A percentile compares a stretch with the other conserved stretches of the same genome.
These are phyloP conservation scores for Chrysopogon serrulatus DNA, from an alignment of 176 grass and related monocot species.

Conservation along the genomic window DNA sequence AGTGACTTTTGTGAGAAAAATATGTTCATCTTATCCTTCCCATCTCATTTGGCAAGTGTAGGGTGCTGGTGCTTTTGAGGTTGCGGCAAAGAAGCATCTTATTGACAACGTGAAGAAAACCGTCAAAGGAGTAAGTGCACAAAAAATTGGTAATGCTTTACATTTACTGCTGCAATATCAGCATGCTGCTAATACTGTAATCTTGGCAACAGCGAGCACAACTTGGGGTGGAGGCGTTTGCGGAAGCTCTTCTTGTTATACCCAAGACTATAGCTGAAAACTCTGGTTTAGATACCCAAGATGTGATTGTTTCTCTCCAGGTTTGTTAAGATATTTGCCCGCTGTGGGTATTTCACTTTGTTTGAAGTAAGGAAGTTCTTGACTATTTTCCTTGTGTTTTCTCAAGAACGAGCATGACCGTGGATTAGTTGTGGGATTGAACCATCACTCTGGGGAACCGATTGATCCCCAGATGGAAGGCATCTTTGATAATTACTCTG, in stretches of 20 bases:
- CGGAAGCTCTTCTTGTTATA: constrained; percentile 94
- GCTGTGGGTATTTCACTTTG: background rate
- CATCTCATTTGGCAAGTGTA: constrained; percentile 16
- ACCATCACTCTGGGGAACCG: constrained; percentile 76
- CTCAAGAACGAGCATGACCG: constrained; percentile 83
- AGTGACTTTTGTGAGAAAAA: background rate
- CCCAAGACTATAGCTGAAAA: constrained; percentile 95
- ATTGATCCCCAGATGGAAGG: constrained; percentile 95
- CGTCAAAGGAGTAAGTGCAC: constrained; percentile 73
- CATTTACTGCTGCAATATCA: background rate
- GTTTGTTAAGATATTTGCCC: constrained; percentile 13
- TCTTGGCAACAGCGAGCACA: constrained; percentile 71
- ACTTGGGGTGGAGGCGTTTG: constrained; percentile 94
- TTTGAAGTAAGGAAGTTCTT: background rate
- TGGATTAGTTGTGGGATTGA: constrained; percentile 74
- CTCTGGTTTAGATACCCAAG: constrained; percentile 91
- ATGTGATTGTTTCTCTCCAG: constrained; percentile 75
- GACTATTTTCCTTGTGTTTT: constrained; percentile 2
- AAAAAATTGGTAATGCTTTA: background rate
- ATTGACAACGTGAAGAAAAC: constrained; percentile 90
- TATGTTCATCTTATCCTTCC: background rate
- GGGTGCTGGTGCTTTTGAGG: constrained; percentile 95
- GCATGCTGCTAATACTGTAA: background rate
- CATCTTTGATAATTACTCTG: constrained; percentile 90
- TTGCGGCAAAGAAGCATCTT: constrained; percentile 94